A percentile compares a stretch with the other conserved stretches of the same genome.
phyloP scores from a whole-genome alignment of 306 rosid genomes.

The Prunus padus region DNA sequence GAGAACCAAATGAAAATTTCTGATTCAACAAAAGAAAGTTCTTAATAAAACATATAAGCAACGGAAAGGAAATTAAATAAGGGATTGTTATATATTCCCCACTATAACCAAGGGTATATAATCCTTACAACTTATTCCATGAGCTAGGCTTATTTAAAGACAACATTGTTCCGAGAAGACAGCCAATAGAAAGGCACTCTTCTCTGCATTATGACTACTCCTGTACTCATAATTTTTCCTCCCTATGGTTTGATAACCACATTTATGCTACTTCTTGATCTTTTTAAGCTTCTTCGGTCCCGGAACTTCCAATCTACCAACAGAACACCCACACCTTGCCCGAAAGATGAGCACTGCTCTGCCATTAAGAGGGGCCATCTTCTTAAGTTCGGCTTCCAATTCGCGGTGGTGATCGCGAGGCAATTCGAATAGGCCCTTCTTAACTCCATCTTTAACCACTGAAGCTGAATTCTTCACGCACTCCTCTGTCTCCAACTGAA shows the following conservation, averaged over 20 bases:
- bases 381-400: slow-evolving; percentile 90
- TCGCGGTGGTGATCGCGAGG: slow-evolving; percentile 89
- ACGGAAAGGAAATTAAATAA: slow-evolving; percentile 32
- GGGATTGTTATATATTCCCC: slow-evolving; percentile 44
- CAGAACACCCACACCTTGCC: slow-evolving; percentile 95
- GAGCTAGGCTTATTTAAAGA: slow-evolving; percentile 67
- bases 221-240: slow-evolving; percentile 29
- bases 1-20: slow-evolving; percentile 24
- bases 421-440: slow-evolving; percentile 75
- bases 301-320: slow-evolving; percentile 94
- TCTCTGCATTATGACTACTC: slow-evolving; percentile 44
- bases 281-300: slow-evolving; percentile 69
- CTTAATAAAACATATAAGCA: slow-evolving; percentile 8
- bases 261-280: slow-evolving; percentile 75
- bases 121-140: slow-evolving; percentile 62
- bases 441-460: slow-evolving; percentile 46
- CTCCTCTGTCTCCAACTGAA: slow-evolving; percentile 95
- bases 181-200: slow-evolving; percentile 39
- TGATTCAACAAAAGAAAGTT: slow-evolving; percentile 26
- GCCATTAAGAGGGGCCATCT: slow-evolving; percentile 94
- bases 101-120: slow-evolving; percentile 54
- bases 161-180: slow-evolving; percentile 42
- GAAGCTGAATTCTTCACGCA: slow-evolving; percentile 72
- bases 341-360: slow-evolving; percentile 80
- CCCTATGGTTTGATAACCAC: slow-evolving; percentile 35